A percentile compares a stretch with the other conserved stretches of the same genome.
Evolutionary conservation across 1,284 basidiomycete genomes (phyloP).

Genomic region (Ganoderma multipileum): DNA sequence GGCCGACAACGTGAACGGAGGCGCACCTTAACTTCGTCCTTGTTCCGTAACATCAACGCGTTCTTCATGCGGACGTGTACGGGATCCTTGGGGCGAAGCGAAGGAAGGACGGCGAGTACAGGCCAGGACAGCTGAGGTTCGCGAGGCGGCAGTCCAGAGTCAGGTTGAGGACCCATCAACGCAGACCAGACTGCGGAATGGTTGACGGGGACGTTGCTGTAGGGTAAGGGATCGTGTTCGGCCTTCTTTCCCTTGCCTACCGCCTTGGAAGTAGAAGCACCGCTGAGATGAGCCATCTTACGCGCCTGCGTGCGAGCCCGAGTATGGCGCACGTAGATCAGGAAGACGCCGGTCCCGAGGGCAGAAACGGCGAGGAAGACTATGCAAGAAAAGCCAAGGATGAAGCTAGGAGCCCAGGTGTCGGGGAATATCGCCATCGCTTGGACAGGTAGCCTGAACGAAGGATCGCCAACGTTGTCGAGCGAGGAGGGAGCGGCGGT

Average conservation of each 20-base stretch:
- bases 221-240: neutral
- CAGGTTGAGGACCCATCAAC: neutral
- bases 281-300: neutral
- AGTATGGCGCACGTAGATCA: neutral
- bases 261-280: too few relatives aligned
- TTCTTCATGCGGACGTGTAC: constrained; percentile 2
- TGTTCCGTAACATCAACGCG: neutral
- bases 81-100: constrained; percentile 2
- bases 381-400: neutral
- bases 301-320: neutral
- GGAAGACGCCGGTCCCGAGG: neutral
- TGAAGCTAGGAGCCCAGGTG: neutral
- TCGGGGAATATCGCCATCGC: neutral
- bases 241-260: neutral
- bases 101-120: neutral
- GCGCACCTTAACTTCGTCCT: constrained; percentile 5
- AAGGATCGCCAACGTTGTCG: neutral
- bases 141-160: neutral
- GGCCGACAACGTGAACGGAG: too few relatives aligned
- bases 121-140: constrained; percentile 10
- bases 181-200: neutral
- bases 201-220: neutral
- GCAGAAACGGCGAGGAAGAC: neutral
- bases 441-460: neutral
- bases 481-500: neutral